Evolutionary conservation across 768 basidiomycete genomes (phyloP), one percentile per base, ranked within the genome.

Genomic region (Leccinum broughii): DNA sequence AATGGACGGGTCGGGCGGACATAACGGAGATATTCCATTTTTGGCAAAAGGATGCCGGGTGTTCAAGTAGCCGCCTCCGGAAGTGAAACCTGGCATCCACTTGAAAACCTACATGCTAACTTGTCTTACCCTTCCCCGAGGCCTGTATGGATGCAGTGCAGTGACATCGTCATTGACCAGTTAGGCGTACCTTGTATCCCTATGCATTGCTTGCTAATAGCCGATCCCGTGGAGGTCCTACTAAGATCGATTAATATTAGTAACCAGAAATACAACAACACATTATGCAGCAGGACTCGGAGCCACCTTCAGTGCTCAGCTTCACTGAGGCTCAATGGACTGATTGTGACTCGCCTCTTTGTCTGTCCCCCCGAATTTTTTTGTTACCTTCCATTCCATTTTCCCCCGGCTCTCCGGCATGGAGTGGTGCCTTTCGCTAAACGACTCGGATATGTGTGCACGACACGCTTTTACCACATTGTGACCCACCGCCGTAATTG

Each of bases 61-160:
- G 51, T 55, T 8, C 24, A 53, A 24, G 57, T 72, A 68, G 55
- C 70, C 70, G 70, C 55, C 32, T 22, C 68, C 68, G 66, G 59
- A 48, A 13, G n/a, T 52, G 17, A 17, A 55, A 44, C 53, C n/a
- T 62, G n/a, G n/a, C 11, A 46, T 46, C 44, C 44, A 46, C 44
- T 46, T 46, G 44, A 57, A 26, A 49, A 50, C 39, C 8, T 56
- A 60, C 61, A 60, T 60, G 46, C 51, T 44, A 49, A 10, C 51
- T 54, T 52, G 49, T 46, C 61, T 52, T 56, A 9, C 35, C 58
- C 24, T 56, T 52, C 57, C 54, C 54, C 60, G 57, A 52, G 13
- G 46, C 59, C 24, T 51, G 56, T 39, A 52, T 58, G 35, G 13
- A 63, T 70, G 63, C 69, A 49, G 58, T 70, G 70, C 64, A 15